phyloP scores from a whole-genome alignment of 495 filamentous ascomycete genomes.

The Sporormia fimetaria region DNA sequence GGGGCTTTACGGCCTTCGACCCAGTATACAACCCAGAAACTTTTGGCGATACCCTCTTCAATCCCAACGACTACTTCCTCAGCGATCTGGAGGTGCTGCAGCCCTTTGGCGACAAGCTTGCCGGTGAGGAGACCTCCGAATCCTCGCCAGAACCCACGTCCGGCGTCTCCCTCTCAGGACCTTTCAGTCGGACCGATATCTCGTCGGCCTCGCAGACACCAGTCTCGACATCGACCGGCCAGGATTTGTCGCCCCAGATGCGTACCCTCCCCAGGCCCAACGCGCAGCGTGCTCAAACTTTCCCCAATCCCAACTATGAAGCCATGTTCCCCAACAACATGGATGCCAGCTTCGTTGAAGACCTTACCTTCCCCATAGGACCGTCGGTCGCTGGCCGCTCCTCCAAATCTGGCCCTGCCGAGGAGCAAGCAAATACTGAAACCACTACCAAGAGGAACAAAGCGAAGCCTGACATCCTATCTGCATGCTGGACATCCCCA shows the following conservation, averaged over 20 bases:
- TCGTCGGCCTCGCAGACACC: slow-evolving; percentile 10
- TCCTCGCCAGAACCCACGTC: slow-evolving; percentile 21
- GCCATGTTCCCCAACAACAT: slow-evolving; percentile 23
- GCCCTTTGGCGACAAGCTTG: slow-evolving; percentile 19
- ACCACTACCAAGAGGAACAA: slow-evolving; percentile 20
- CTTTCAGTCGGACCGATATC: background rate
- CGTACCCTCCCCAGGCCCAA: background rate
- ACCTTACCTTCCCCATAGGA: slow-evolving; percentile 23
- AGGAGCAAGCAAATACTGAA: slow-evolving; percentile 1
- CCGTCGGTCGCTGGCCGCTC: slow-evolving; percentile 5
- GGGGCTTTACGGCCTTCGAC: no score
- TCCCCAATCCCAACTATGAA: slow-evolving; percentile 15
- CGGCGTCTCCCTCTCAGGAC: background rate
- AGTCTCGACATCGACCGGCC: slow-evolving; percentile 9
- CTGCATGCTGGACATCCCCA: slow-evolving; percentile 28
- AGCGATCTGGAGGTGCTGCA: slow-evolving; percentile 22
- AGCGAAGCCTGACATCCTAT: slow-evolving; percentile 17
- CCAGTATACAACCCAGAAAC: no score
- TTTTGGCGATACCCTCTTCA: slow-evolving; percentile 21
- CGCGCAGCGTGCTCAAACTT: slow-evolving; percentile 13
- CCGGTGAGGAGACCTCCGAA: slow-evolving; percentile 22
- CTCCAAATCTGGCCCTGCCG: slow-evolving; percentile 1
- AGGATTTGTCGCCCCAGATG: slow-evolving; percentile 11
- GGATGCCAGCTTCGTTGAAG: slow-evolving; percentile 21
- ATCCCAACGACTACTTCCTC: slow-evolving; percentile 24